Conservation (phyloP, 2,329 filamentous ascomycete species). For the Aspergillus aculeatus region DNA sequence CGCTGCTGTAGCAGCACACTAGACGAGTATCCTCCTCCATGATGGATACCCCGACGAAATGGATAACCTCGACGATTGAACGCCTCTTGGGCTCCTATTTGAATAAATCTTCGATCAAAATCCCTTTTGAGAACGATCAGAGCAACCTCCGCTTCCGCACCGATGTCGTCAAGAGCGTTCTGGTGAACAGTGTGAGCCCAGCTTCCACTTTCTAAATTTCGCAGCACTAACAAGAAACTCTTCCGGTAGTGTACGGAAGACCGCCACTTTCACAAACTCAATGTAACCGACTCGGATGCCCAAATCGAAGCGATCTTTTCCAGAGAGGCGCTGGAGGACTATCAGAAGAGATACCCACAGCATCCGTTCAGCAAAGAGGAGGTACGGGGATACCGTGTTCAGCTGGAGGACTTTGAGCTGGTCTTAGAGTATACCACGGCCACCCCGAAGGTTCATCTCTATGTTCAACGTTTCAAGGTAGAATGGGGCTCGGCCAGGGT, state of each 20-base stretch:
- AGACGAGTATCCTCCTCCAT: slow-evolving; percentile 7
- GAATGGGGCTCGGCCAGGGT: slow-evolving; percentile 19
- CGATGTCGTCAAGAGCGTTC: slow-evolving; percentile 14
- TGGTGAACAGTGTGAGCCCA: slow-evolving; percentile 32
- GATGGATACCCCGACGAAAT: slow-evolving; percentile 26
- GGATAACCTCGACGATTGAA: slow-evolving; percentile 28
- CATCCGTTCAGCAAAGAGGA: slow-evolving; percentile 18
- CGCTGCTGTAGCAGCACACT: not conserved
- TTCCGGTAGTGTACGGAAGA: slow-evolving; percentile 27
- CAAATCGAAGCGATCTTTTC: slow-evolving; percentile 36
- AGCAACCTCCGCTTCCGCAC: slow-evolving; percentile 33
- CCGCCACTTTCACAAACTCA: slow-evolving; percentile 18
- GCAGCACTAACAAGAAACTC: not conserved
- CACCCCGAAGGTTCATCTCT: slow-evolving; percentile 25
- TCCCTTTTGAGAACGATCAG: slow-evolving; percentile 32
- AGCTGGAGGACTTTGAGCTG: slow-evolving; percentile 36
- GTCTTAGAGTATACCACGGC: slow-evolving; percentile 31
- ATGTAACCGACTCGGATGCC: slow-evolving; percentile 36
- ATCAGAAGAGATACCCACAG: slow-evolving; percentile 17
- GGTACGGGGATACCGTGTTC: slow-evolving; percentile 29
- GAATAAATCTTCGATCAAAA: not conserved
- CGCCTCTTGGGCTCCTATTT: slow-evolving; percentile 23
- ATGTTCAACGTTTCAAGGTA: slow-evolving; percentile 27
- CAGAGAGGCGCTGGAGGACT: slow-evolving; percentile 24
- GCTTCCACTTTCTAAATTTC: not conserved